Base-by-base conservation (phyloP, 148 eudicot species). In the Persicaria tinctoria region DNA sequence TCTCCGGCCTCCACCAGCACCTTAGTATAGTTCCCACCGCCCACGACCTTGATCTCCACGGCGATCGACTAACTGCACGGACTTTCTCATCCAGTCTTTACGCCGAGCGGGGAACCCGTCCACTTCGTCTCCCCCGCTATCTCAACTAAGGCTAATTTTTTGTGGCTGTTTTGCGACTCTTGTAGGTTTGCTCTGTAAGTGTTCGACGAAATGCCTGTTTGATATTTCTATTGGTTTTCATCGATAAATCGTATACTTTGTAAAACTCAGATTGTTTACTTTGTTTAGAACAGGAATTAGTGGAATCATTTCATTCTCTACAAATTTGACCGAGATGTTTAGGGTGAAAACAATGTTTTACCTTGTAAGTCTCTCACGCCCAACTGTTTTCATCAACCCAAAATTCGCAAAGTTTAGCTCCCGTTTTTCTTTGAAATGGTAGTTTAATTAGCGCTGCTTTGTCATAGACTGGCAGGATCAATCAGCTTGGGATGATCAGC, bases 391-490 rank as follows among this genome's bases (percentile, higher is more conserved):
- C 5, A 66, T 38, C 1, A 17, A 8, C 47, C 13, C 17, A 41
- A 38, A 66, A 4, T 41, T 66, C 6, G 18, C 17, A 14, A 27
- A 63, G 16, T 14, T 27, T 63, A 45, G 46, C 68, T 32, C 6
- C 12, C 32, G 68, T 32, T 32, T 11, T 63, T 16, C 32, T 63
- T 41, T 66, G 70, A 66, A 66, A 38, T 57, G 4, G 69, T 66
- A 0, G 32, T 14, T 41, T 66, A 8, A 38, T 32, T 38, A 4
- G 47, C 44, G 48, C 13, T 66, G 47, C 13, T 50, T 66, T 66
- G 70, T 66, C 48, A 5, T 66, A 71, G 74, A 71, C 54, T 71
- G 54, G 74, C 14, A 47, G 74, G 74, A 17, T 71, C 55, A 10
- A 32, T 71, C 41, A 23, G 55, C 55, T 71, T 13, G 74, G 16